Evolutionary conservation across 148 eudicot genomes (phyloP).

Genomic region (Pouteria glomerata): DNA sequence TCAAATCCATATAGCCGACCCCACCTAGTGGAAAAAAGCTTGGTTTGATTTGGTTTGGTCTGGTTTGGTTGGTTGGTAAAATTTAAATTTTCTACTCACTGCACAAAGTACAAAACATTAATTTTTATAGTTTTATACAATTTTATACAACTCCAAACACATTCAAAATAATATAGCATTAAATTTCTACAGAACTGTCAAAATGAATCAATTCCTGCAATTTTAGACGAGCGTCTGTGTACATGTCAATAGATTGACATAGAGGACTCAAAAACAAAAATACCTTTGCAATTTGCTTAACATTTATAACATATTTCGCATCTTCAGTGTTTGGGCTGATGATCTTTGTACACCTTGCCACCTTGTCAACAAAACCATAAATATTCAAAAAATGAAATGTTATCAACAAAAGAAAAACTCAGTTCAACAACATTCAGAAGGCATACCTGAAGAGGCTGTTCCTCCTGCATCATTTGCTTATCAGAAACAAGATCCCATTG

Average conservation of each 20-base stretch:
- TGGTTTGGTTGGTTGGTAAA: too few relatives aligned
- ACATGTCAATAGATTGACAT: background rate
- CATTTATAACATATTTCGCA: slow-evolving; percentile 91
- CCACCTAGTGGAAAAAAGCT: too few relatives aligned
- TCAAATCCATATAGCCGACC: too few relatives aligned
- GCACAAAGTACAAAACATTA: too few relatives aligned
- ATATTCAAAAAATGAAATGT: background rate
- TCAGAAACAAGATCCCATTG: slow-evolving; percentile 99
- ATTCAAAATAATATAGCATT: too few relatives aligned
- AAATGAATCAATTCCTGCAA: background rate
- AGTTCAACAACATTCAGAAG: slow-evolving; percentile 1
- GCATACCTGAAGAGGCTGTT: slow-evolving; percentile 92
- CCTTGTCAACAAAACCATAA: slow-evolving; percentile 38
- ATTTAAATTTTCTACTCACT: too few relatives aligned
- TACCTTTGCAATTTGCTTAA: slow-evolving; percentile 96
- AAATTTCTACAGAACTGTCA: too few relatives aligned
- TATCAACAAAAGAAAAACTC: background rate
- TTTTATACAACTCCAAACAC: too few relatives aligned
- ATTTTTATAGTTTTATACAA: too few relatives aligned
- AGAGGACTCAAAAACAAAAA: background rate
- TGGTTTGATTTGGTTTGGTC: too few relatives aligned
- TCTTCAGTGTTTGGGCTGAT: slow-evolving; percentile 96
- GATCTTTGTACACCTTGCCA: slow-evolving; percentile 97
- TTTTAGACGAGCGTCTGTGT: too few relatives aligned
- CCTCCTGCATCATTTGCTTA: slow-evolving; percentile 99